Percentiles rank a stretch among this genome's conserved stretches.
These are phyloP conservation scores for Trematosphaeria pertusa DNA, from an alignment of 2,329 filamentous ascomycete species.

Conservation along the genomic window DNA sequence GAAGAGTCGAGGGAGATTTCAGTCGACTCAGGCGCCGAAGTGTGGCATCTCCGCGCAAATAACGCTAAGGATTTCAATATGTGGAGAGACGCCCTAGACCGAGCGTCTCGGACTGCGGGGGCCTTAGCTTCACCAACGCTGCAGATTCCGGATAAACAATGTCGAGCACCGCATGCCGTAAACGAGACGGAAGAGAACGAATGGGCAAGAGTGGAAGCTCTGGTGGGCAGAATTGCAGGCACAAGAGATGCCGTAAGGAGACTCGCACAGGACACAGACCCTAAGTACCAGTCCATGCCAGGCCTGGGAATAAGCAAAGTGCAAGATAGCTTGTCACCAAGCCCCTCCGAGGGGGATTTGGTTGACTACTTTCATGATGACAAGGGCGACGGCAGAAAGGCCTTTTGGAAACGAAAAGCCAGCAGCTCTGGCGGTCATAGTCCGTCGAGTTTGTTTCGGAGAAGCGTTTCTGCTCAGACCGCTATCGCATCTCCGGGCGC, in stretches of 20 bases:
- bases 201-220: conserved; percentile 84
- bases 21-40: conserved; percentile 94
- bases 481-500: conserved; percentile 54
- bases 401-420: conserved; percentile 93
- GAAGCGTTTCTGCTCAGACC: conserved; percentile 62
- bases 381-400: conserved; percentile 62
- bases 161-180: conserved; percentile 23
- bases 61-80: conserved; percentile 85
- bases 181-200: conserved; percentile 72
- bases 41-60: conserved; percentile 90
- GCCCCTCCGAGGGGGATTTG: conserved; percentile 52
- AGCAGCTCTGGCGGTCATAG: conserved; percentile 58
- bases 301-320: conserved; percentile 39
- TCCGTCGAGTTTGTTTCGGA: conserved; percentile 53
- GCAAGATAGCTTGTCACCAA: conserved; percentile 44
- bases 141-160: conserved; percentile 33
- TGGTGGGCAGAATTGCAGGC: conserved; percentile 86
- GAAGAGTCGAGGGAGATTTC: conserved; percentile 89
- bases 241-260: conserved; percentile 87
- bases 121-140: conserved; percentile 36
- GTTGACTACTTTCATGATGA: conserved; percentile 64
- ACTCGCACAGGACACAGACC: conserved; percentile 83
- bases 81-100: conserved; percentile 87
- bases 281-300: conserved; percentile 59
- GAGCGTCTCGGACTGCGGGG: conserved; percentile 67